Base-by-base conservation (phyloP, 2,329 filamentous ascomycete species). In the Pseudogymnoascus verrucosus region DNA sequence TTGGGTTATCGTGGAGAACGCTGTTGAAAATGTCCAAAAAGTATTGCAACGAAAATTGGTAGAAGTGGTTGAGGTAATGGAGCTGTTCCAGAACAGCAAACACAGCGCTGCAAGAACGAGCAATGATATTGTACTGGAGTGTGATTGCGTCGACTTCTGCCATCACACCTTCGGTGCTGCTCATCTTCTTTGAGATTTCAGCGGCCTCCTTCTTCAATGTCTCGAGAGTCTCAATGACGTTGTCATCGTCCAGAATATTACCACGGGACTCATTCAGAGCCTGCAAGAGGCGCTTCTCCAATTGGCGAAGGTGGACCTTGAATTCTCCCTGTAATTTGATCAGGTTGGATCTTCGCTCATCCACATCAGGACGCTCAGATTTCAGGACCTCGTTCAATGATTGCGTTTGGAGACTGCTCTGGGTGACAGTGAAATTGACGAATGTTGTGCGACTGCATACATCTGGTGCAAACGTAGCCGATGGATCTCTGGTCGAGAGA, bases 281-380 rank as follows among this genome's bases (percentile, higher is more conserved):
- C 75, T 97, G 92, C 59, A 99, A 80, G 61, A 99, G 82, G 64
- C 90, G 88, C 78, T 96, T 97, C 80, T 99, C 96, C 28, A 99
- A 84, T 75, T 96, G 91, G 67, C 95, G 89, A 47, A 99, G 85
- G 77, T 97, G 93, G n/a, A 98, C 88, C 78, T 96, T 97, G 83
- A 99, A 99, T 77, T 99, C 96, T 72, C 95, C 95, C 78, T 99
- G 95, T 71, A 97, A 85, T 79, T 99, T 99, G 83, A 98, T 96
- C 68, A 99, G 87, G 75, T 99, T 98, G 37, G 93, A 96, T 64
- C 95, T 87, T 68, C 95, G 86, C 80, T 98, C 93, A 74, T 99
- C 95, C 16, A 99, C 92, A 77, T 99, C 95, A 3, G 96, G 95
- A 63, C 96, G 87, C 80, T 99, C 95, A 12, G 93, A 96, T 76